Percentiles rank a stretch among this genome's conserved stretches.
Evolutionary conservation across 331 rosid genomes (phyloP).

Genomic region (Stylosanthes scabra): DNA sequence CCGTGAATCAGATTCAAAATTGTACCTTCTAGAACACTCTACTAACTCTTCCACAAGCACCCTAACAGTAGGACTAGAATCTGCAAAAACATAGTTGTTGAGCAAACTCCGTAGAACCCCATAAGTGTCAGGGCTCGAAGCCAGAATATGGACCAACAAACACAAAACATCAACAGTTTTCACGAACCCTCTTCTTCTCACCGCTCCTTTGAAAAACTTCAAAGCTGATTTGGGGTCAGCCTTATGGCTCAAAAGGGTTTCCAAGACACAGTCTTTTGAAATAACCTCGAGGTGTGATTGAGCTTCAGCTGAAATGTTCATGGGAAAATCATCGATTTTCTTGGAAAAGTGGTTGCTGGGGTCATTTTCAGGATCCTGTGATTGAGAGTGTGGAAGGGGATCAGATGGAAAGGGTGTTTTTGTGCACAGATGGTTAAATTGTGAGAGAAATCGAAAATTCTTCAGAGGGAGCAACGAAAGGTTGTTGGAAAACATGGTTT

Average conservation of each 20-base stretch:
- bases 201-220: constrained; percentile 49
- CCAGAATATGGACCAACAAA: constrained; percentile 64
- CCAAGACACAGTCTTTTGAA: constrained; percentile 41
- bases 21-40: constrained; percentile 51
- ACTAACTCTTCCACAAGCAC: constrained; percentile 48
- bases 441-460: constrained; percentile 28
- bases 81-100: constrained; percentile 41
- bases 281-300: not conserved
- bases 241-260: constrained; percentile 53
- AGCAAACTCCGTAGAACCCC: constrained; percentile 43
- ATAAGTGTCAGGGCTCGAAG: constrained; percentile 31
- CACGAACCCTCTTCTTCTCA: constrained; percentile 46
- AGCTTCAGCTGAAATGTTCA: not conserved
- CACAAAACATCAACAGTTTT: constrained; percentile 51
- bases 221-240: constrained; percentile 58
- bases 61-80: constrained; percentile 45
- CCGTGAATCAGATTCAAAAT: constrained; percentile 45
- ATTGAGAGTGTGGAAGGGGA: not conserved
- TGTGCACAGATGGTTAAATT: constrained; percentile 19
- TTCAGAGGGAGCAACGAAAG: constrained; percentile 21
- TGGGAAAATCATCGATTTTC: constrained; percentile 2
- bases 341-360: not conserved
- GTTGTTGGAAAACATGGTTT: constrained; percentile 15
- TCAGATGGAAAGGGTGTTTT: not conserved
- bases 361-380: not conserved